Base-by-base conservation (phyloP, 129 eudicot species). In the Pulicaria dysenterica region DNA sequence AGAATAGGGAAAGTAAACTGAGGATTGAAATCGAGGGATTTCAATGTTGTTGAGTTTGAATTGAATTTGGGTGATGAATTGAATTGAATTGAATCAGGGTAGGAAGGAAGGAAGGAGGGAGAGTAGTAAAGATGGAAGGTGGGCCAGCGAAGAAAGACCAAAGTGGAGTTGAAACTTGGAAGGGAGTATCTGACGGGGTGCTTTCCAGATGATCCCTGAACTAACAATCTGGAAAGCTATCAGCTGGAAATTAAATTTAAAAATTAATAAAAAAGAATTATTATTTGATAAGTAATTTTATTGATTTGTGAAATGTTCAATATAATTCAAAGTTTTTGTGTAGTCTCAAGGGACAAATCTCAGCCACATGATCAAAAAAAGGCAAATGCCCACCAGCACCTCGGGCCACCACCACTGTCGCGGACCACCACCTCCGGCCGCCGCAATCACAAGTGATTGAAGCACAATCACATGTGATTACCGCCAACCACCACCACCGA, bases 221-320 rank as follows among this genome's bases (percentile, higher is more conserved):
- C 31, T 40, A 42, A 72, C 67, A 58, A 72, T 72, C 76, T 72
- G 67, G 76, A 72, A 58, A 72, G 67, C n/a, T 7, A 43, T 57
- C 44, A 43, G 13, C 42, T 24, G 31, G 31, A 0, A 57, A 43
- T 50, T 56, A 55, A 57, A 43, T 71, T 14, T 4, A 31, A 57
- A 3, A 19, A 31, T 58, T 58, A 72, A 70, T 43, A n/a, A 44
- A 13, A 14, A 36, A 40, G 48, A 71, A 56, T 72, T 72, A 7
- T 68, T 67, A 6, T 46, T 13, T 24, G 13, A 5, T 13, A 15
- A 43, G 15, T 64, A 15, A 5, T 45, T 45, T 7, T 4, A 46
- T 2, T 7, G n/a, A n/a, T n/a, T n/a, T n/a, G n/a, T n/a, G n/a
- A n/a, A n/a, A n/a, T n/a, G n/a, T n/a, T n/a, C n/a, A n/a, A n/a